Percentiles rank a stretch among this genome's conserved stretches.
Evolutionary conservation across 495 filamentous ascomycete species (phyloP).

Genomic region (Amniculicola lignicola): DNA sequence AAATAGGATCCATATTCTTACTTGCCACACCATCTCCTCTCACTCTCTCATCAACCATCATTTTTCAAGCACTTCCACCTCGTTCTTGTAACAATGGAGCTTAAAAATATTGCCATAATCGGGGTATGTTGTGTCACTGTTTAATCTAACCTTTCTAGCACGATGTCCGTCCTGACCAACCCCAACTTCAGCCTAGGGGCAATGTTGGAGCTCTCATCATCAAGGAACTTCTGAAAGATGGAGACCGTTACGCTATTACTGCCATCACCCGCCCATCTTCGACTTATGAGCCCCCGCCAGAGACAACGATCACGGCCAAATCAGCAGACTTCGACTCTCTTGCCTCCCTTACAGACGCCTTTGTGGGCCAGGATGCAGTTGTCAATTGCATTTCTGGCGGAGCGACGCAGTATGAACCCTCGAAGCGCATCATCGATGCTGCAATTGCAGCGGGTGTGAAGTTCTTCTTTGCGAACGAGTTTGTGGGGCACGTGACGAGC

Average conservation of each 20-base stretch:
- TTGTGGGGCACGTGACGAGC: slow-evolving; percentile 8
- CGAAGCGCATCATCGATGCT: slow-evolving; percentile 31
- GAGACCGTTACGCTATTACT: slow-evolving; percentile 20
- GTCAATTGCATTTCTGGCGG: slow-evolving; percentile 23
- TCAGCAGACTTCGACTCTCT: slow-evolving; percentile 24
- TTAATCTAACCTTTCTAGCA: background rate
- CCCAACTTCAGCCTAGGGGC: slow-evolving; percentile 9
- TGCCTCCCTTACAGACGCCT: slow-evolving; percentile 18
- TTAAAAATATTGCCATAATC: slow-evolving; percentile 27
- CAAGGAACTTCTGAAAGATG: slow-evolving; percentile 21
- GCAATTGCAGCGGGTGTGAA: slow-evolving; percentile 32
- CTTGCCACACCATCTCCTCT: no score
- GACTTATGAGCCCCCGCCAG: slow-evolving; percentile 13
- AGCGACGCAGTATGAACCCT: slow-evolving; percentile 8
- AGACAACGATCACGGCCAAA: slow-evolving; percentile 7
- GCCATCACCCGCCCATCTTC: slow-evolving; percentile 17
- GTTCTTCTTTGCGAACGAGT: slow-evolving; percentile 34
- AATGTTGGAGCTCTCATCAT: slow-evolving; percentile 26
- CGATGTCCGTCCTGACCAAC: background rate
- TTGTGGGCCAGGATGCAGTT: slow-evolving; percentile 23
- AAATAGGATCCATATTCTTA: no score
- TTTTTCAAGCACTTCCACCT: no score
- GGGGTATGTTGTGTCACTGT: slow-evolving; percentile 11
- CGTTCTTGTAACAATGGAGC: slow-evolving; percentile 22
- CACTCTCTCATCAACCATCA: no score